Evolutionary conservation across 164 flowering plant species (phyloP), one percentile per base, ranked within the genome.

Genomic region (Saururus chinensis): DNA sequence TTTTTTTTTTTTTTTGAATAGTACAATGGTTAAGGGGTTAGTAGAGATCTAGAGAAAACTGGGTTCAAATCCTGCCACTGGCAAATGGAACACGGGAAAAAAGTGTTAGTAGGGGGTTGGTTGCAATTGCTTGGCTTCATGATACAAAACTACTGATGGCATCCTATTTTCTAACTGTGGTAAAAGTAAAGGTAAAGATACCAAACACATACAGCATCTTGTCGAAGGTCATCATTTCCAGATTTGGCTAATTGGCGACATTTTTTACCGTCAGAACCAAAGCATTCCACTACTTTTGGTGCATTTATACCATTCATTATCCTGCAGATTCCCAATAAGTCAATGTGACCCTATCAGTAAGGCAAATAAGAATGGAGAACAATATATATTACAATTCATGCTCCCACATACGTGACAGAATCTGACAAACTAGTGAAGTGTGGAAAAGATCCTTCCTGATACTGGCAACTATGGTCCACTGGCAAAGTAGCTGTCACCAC

Each of bases 231-330:
- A 77, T 90, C 99, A 73, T 93, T 93, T 74, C 99, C 99, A 69
- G 99, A 93, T 80, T 93, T 93, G 57, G 97, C 99, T n/a, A 93
- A 89, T 71, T 93, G 99, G 24, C 88, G 87, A 72, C 90, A 93
- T 69, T 61, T 83, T 41, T 56, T 75, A 66, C 99, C 99, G 79
- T 93, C 95, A 60, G 99, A 93, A 60, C 96, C 99, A 19, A 82
- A 53, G 81, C 99, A 93, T 69, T 83, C 95, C 56, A 90, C 93
- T 49, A 88, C 96, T 71, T 93, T 93, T 58, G 99, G 99, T 62
- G 97, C 95, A 84, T 93, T 93, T 72, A 93, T 84, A 53, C 99
- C 99, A 83, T 87, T 88, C 99, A 93, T 93, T 60, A 93, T 74
- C 73, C 99, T 93, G 85, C 65, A 73, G 24, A 64, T 66, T n/a